Conservation (phyloP, 768 basidiomycete species). For the Pulveroboletus frians region DNA sequence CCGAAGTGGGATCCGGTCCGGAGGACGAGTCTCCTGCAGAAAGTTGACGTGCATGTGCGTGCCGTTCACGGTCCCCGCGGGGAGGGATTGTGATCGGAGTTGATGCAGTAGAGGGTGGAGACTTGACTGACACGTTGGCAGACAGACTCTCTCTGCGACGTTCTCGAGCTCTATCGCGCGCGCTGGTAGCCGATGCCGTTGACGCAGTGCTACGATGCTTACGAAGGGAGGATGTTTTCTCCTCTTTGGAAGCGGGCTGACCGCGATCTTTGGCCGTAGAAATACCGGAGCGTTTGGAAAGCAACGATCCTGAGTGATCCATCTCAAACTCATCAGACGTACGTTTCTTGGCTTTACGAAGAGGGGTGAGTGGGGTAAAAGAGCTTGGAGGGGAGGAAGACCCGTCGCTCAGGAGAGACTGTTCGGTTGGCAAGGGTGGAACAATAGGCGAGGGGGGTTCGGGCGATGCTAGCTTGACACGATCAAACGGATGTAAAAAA, state of each 20-base stretch:
- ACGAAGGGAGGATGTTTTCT: slow-evolving; percentile 44
- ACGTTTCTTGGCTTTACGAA: slow-evolving; percentile 63
- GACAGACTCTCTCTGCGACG: slow-evolving; percentile 48
- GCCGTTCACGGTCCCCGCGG: slow-evolving; percentile 27
- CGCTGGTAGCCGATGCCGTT: slow-evolving; percentile 35
- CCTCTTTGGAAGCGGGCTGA: slow-evolving; percentile 38
- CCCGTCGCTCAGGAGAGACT: slow-evolving; percentile 26
- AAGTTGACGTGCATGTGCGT: slow-evolving; percentile 57
- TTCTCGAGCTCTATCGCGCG: slow-evolving; percentile 46
- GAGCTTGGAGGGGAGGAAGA: slow-evolving; percentile 56
- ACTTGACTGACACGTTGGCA: slow-evolving; percentile 37
- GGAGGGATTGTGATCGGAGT: slow-evolving; percentile 21
- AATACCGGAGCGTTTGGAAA: slow-evolving; percentile 43
- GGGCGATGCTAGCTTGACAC: slow-evolving; percentile 29
- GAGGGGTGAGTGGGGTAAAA: slow-evolving; percentile 40
- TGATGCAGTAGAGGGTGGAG: slow-evolving; percentile 13
- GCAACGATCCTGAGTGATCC: slow-evolving; percentile 60
- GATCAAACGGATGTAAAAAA: slow-evolving; percentile 30
- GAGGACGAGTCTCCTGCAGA: slow-evolving; percentile 68
- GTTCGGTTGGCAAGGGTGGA: slow-evolving; percentile 31
- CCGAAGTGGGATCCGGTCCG: slow-evolving; percentile 44
- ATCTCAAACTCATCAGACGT: slow-evolving; percentile 81
- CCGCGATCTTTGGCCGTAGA: slow-evolving; percentile 28
- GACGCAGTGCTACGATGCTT: slow-evolving; percentile 72
- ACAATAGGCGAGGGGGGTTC: slow-evolving; percentile 25